Conservation (phyloP, 805 yeast species). For the Ogataea neopini region DNA sequence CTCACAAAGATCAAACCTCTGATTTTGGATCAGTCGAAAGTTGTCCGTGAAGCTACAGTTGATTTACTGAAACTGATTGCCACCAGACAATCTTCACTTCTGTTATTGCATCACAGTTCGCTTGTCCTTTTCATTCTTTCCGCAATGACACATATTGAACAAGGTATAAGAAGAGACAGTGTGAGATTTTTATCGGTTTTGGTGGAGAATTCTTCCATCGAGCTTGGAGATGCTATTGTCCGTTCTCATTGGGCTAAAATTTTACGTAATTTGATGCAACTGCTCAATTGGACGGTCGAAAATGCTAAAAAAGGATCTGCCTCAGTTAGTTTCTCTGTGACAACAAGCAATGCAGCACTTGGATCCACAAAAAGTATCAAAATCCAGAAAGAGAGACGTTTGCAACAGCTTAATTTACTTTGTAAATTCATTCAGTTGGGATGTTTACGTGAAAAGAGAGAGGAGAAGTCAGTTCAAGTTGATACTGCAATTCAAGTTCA, state of each 20-base stretch:
- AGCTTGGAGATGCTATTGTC: conserved; percentile 47
- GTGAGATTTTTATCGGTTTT: conserved; percentile 64
- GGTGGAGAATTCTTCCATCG: conserved; percentile 49
- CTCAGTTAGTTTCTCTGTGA: conserved; percentile 29
- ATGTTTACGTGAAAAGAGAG: conserved; percentile 22
- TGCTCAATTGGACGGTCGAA: conserved; percentile 71
- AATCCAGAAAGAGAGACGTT: conserved; percentile 35
- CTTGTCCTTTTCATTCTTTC: conserved; percentile 76
- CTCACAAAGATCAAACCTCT: conserved; percentile 60
- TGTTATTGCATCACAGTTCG: conserved; percentile 59
- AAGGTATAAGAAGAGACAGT: conserved; percentile 74
- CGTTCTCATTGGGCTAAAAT: conserved; percentile 70
- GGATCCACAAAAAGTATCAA: conserved; percentile 26
- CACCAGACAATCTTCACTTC: conserved; percentile 49
- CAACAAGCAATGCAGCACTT: conserved; percentile 24
- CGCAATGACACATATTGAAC: conserved; percentile 90
- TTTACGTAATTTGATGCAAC: conserved; percentile 62
- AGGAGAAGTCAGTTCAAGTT: neutral
- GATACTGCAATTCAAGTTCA: conserved; percentile 36
- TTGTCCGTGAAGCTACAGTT: conserved; percentile 61
- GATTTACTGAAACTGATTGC: conserved; percentile 51
- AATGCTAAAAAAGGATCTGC: conserved; percentile 24
- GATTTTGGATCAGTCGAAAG: conserved; percentile 62
- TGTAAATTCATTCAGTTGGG: conserved; percentile 29
- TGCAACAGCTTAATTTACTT: conserved; percentile 44